These are phyloP conservation scores for Calonectria multiphialidica DNA, from an alignment of 2,329 filamentous ascomycete genomes.

Conservation along the genomic window DNA sequence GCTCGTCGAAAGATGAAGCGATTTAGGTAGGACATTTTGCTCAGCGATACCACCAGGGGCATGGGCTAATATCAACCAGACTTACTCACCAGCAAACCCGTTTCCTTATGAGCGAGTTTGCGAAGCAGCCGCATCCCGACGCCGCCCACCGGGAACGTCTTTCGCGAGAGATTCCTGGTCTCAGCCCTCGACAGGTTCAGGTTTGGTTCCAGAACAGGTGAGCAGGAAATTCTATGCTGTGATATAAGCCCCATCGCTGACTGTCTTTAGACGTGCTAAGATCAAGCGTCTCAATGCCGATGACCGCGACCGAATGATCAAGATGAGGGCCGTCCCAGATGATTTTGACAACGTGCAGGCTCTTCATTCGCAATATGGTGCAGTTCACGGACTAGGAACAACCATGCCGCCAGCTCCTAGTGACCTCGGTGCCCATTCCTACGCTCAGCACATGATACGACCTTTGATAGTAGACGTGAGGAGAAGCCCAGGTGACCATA, in stretches of 20 bases:
- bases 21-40: constrained; percentile 71
- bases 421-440: constrained; percentile 62
- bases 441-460: constrained; percentile 72
- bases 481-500: constrained; percentile 74
- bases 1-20: constrained; percentile 80
- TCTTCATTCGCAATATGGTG: constrained; percentile 75
- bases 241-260: constrained; percentile 25
- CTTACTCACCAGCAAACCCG: constrained; percentile 97
- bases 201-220: constrained; percentile 99
- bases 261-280: constrained; percentile 69
- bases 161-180: constrained; percentile 88
- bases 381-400: constrained; percentile 64
- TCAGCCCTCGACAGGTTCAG: constrained; percentile 93
- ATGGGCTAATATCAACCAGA: constrained; percentile 63
- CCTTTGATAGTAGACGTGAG: constrained; percentile 78
- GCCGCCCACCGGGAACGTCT: constrained; percentile 89
- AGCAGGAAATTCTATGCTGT: constrained; percentile 38
- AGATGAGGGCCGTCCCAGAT: constrained; percentile 78
- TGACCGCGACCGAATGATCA: constrained; percentile 78
- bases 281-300: constrained; percentile 79
- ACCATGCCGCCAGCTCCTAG: constrained; percentile 60
- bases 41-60: background rate
- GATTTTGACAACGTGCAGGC: constrained; percentile 79
- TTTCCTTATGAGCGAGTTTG: constrained; percentile 97
- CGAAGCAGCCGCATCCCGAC: constrained; percentile 93